Conservation (phyloP, 305 asterid species). For the Lippia alba region DNA sequence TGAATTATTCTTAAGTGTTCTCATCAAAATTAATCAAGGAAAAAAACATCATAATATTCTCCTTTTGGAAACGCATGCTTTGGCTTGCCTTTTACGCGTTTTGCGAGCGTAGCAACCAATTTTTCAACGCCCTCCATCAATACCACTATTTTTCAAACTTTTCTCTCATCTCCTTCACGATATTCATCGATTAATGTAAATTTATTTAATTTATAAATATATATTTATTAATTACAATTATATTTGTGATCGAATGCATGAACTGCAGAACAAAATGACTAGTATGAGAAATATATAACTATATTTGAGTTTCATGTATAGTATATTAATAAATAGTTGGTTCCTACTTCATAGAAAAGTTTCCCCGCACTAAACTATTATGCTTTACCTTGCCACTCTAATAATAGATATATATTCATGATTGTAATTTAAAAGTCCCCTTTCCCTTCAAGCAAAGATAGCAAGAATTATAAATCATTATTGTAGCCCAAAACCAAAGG, state of each 20-base stretch:
- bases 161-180: no score
- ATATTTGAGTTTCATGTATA: neutral
- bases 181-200: neutral
- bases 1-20: slow-evolving; percentile 23
- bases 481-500: neutral
- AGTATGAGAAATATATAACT: no score
- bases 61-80: slow-evolving; percentile 70
- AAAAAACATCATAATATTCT: slow-evolving; percentile 55
- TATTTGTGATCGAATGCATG: neutral
- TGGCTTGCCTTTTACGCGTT: slow-evolving; percentile 68
- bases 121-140: slow-evolving; percentile 24
- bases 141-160: neutral
- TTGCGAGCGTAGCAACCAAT: slow-evolving; percentile 33
- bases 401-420: slow-evolving; percentile 32
- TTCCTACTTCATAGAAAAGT: slow-evolving; percentile 8
- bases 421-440: slow-evolving; percentile 23
- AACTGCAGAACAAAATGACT: no score
- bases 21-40: slow-evolving; percentile 36
- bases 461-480: slow-evolving; percentile 21
- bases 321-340: neutral
- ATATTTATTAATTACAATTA: neutral
- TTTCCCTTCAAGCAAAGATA: slow-evolving; percentile 40
- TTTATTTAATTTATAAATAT: no score
- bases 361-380: slow-evolving; percentile 15
- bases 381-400: slow-evolving; percentile 20